These are phyloP conservation scores for Mycena alexandri DNA, from an alignment of 768 basidiomycete species.

Conservation along the genomic window DNA sequence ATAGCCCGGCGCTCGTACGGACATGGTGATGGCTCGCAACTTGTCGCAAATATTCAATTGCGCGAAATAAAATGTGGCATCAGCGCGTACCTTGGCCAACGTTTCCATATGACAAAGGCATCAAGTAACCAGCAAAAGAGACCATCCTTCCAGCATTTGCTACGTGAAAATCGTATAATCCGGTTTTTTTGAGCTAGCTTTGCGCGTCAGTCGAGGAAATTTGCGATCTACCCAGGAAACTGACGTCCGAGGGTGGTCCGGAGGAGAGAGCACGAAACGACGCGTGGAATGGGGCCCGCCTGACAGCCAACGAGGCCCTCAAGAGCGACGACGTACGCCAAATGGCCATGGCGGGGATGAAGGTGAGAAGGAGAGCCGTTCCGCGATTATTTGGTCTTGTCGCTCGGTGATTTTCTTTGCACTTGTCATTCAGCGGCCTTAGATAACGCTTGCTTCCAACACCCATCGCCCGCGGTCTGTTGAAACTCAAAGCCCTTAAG, in stretches of 20 bases:
- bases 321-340: conserved; percentile 20
- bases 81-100: conserved; percentile 77
- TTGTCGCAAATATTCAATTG: conserved; percentile 45
- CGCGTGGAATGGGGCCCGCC: conserved; percentile 3
- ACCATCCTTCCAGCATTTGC: conserved; percentile 93
- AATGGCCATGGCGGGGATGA: conserved; percentile 10
- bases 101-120: conserved; percentile 90
- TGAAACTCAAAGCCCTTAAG: too few species aligned
- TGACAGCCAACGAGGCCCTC: conserved; percentile 18
- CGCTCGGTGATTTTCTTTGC: too few species aligned
- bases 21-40: conserved; percentile 94
- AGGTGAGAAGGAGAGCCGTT: conserved; percentile 3
- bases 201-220: neutral
- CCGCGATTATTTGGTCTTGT: neutral
- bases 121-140: conserved; percentile 93
- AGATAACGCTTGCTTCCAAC: too few species aligned
- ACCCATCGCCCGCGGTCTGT: too few species aligned
- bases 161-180: conserved; percentile 91
- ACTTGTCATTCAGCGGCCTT: too few species aligned
- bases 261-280: conserved; percentile 29
- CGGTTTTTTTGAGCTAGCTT: conserved; percentile 68
- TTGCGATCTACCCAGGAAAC: neutral
- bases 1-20: conserved; percentile 84
- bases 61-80: conserved; percentile 27
- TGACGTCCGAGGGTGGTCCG: conserved; percentile 21